Evolutionary conservation across 768 basidiomycete species (phyloP).

Genomic region (Tephrocybe sp.): DNA sequence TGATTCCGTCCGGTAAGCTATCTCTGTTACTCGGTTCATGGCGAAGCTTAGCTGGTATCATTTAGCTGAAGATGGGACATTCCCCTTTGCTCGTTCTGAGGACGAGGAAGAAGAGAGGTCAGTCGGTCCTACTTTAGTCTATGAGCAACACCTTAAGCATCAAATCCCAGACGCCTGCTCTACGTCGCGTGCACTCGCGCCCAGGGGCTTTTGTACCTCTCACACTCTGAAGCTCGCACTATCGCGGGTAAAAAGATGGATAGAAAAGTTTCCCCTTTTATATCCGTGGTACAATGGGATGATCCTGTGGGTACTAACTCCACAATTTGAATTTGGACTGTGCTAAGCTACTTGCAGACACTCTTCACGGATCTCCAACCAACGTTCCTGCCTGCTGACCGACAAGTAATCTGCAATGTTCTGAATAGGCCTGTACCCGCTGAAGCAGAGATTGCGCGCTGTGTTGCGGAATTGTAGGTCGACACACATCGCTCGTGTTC

Average conservation of each 20-base stretch:
- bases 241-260: conserved; percentile 35
- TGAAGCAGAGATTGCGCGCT: conserved; percentile 39
- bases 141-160: not conserved
- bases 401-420: conserved; percentile 53
- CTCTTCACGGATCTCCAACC: conserved; percentile 47
- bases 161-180: conserved; percentile 62
- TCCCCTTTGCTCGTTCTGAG: conserved; percentile 73
- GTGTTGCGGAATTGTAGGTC: conserved; percentile 53
- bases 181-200: conserved; percentile 92
- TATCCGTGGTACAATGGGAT: conserved; percentile 42
- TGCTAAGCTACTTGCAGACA: conserved; percentile 20
- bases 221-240: conserved; percentile 5
- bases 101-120: conserved; percentile 84
- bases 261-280: conserved; percentile 58
- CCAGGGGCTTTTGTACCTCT: conserved; percentile 45
- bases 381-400: conserved; percentile 40
- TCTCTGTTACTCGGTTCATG: not conserved
- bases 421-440: conserved; percentile 45
- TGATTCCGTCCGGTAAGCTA: conserved; percentile 64
- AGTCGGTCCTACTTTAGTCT: conserved; percentile 9
- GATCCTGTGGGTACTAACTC: conserved; percentile 37
- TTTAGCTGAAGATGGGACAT: conserved; percentile 70
- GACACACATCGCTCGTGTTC: not conserved
- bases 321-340: not conserved
- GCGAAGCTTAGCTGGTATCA: conserved; percentile 4